Evolutionary conservation across 2,329 filamentous ascomycete genomes (phyloP), one percentile per base, ranked within the genome.

Genomic region (Fusarium nanum): DNA sequence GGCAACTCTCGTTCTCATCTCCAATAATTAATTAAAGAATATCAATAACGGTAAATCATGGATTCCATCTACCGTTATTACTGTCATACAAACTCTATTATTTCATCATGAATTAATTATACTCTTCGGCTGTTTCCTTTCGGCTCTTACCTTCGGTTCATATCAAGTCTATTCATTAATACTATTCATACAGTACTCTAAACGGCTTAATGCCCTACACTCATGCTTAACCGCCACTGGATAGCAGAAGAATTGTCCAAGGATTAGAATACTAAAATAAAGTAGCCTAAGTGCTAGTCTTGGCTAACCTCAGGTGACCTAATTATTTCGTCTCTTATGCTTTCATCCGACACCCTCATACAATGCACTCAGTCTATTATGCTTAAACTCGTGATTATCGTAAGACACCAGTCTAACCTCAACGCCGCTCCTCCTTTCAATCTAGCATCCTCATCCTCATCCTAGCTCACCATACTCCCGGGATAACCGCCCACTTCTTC

Each of bases 401-500:
- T 3, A 61, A 50, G n/a, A 56, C 30, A 37, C 10, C 30, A 28
- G 11, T 27, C 28, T 13, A 40, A 22, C 28, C n/a, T 56, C 55
- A 66, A 27, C 46, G 11, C 53, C 13, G 23, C 25, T 41, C 56
- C 18, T 20, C 40, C 48, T 40, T 8, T 45, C 66, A 28, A 60
- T 60, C 64, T 42, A 14, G n/a, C 57, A 68, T 64, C 46, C 47
- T 27, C 57, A 68, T 64, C 46, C 47, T 27, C 25, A 64, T 79
- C 67, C 74, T 86, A 30, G 91, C 56, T 76, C 69, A 81, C 71
- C 76, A 86, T 27, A 91, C 68, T 23, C 85, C 85, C 12, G 87
- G 87, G 53, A 89, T 81, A 34, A 95, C 88, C 7, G 93, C 93
- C 82, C 93, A 94, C 77, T 90, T 88, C 30, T 86, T 87, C 50